Evolutionary conservation across 768 basidiomycete species (phyloP).

Genomic region (Tephrocybe sp.): DNA sequence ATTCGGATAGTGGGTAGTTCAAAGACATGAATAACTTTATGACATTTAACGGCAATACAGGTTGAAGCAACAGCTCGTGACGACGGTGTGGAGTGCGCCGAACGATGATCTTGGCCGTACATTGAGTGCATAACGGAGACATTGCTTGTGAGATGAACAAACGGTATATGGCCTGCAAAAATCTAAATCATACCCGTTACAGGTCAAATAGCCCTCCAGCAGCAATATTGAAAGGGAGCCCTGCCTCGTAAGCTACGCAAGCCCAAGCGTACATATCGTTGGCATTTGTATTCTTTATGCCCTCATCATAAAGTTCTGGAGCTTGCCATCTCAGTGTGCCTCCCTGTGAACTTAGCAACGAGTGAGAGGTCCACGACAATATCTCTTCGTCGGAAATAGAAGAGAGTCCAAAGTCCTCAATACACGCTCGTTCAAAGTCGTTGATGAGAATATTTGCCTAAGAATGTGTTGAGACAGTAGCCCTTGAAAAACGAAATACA

Average conservation of each 20-base stretch:
- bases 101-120: no score
- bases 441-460: slow-evolving; percentile 4
- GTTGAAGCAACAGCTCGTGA: no score
- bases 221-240: no score
- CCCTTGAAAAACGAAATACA: no score
- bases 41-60: no score
- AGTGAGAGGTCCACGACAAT: no score
- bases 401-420: slow-evolving; percentile 3
- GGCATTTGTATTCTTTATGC: background rate
- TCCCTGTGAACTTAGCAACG: background rate
- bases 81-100: no score
- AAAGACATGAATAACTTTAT: no score
- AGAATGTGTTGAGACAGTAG: background rate
- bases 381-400: background rate
- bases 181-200: background rate
- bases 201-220: no score
- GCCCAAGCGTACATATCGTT: background rate
- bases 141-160: background rate
- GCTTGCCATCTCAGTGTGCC: background rate
- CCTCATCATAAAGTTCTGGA: background rate
- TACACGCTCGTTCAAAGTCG: background rate
- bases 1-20: no score
- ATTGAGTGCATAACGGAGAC: background rate
- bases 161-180: slow-evolving; percentile 1
- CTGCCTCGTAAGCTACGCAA: background rate